A percentile compares a stretch with the other conserved stretches of the same genome.
These are phyloP conservation scores for Colletotrichum graminicola DNA, from an alignment of 2,329 filamentous ascomycete genomes.

Conservation along the genomic window DNA sequence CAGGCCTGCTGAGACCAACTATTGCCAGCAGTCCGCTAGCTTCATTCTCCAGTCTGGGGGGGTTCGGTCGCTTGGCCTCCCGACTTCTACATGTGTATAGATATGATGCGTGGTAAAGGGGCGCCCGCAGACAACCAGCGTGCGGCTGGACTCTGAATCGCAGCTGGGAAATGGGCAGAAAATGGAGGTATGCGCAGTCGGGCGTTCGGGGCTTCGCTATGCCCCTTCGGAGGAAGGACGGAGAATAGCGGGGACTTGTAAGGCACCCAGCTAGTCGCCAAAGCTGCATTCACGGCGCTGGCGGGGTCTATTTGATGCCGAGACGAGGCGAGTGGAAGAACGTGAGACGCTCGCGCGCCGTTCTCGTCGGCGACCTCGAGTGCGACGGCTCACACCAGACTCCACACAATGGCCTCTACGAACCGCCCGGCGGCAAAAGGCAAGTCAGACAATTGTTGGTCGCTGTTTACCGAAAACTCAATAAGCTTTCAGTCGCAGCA, in stretches of 20 bases:
- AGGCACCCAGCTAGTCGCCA: slow-evolving; percentile 22
- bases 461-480: not conserved
- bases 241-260: slow-evolving; percentile 21
- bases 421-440: not conserved
- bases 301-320: slow-evolving; percentile 26
- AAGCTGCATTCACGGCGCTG: slow-evolving; percentile 18
- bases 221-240: slow-evolving; percentile 36
- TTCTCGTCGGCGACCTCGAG: not conserved
- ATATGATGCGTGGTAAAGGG: slow-evolving; percentile 11
- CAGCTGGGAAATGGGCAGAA: slow-evolving; percentile 28
- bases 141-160: slow-evolving; percentile 26
- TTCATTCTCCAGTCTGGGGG: slow-evolving; percentile 18
- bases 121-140: slow-evolving; percentile 20
- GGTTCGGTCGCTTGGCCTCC: slow-evolving; percentile 23
- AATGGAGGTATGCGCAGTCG: slow-evolving; percentile 22
- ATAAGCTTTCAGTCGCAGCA: not conserved
- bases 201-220: slow-evolving; percentile 37
- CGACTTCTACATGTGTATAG: not conserved
- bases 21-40: slow-evolving; percentile 18
- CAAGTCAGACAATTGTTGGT: not conserved
- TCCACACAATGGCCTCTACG: slow-evolving; percentile 10
- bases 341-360: slow-evolving; percentile 34
- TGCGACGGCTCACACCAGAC: not conserved
- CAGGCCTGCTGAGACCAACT: slow-evolving; percentile 10
- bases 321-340: slow-evolving; percentile 12